A percentile compares a stretch with the other conserved stretches of the same genome.
phyloP scores from a whole-genome alignment of 1,139 yeast species.

The Blastobotrys indianensis region DNA sequence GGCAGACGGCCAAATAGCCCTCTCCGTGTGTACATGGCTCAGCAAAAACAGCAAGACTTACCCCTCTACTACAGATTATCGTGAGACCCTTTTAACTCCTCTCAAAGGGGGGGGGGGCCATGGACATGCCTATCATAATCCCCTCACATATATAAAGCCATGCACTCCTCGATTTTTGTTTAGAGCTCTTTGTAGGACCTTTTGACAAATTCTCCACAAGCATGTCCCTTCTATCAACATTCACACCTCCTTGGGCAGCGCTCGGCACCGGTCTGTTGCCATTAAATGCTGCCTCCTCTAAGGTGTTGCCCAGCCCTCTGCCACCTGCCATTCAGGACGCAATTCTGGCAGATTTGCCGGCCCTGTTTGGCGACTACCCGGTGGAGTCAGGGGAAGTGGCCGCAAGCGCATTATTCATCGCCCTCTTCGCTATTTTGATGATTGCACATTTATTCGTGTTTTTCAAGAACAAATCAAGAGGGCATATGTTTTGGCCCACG shows the following conservation, averaged over 20 bases:
- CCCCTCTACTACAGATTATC: too few species aligned
- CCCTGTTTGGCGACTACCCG: slow-evolving; percentile 66
- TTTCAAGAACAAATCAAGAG: slow-evolving; percentile 46
- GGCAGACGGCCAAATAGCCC: too few species aligned
- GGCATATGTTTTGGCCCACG: slow-evolving; percentile 59
- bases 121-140: too few species aligned
- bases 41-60: too few species aligned
- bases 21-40: too few species aligned
- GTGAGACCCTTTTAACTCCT: too few species aligned
- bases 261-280: slow-evolving; percentile 19
- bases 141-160: too few species aligned
- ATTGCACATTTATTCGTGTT: slow-evolving; percentile 48
- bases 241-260: slow-evolving; percentile 20
- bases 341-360: slow-evolving; percentile 36
- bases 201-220: too few species aligned
- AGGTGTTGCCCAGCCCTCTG: slow-evolving; percentile 6
- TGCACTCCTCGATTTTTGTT: too few species aligned
- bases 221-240: slow-evolving; percentile 16
- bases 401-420: slow-evolving; percentile 56
- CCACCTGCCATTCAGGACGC: slow-evolving; percentile 6
- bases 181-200: too few species aligned
- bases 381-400: slow-evolving; percentile 44
- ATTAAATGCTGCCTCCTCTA: slow-evolving; percentile 7
- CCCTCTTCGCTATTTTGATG: slow-evolving; percentile 46
- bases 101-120: too few species aligned